Evolutionary conservation across 805 yeast species (phyloP).

Genomic region (Starmerella stellata): DNA sequence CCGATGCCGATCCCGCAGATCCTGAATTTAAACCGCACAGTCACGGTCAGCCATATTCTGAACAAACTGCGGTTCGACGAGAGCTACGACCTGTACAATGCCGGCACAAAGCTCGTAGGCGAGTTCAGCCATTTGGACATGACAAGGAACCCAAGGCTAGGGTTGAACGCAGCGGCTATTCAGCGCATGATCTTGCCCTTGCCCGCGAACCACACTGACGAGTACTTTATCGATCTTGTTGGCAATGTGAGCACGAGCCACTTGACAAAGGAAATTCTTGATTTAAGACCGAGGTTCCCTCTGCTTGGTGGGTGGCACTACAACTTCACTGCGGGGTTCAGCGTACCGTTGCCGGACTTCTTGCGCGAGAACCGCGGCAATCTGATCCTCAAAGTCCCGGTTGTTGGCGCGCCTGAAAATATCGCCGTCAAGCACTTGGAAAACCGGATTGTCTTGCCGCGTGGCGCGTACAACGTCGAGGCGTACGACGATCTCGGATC

Average conservation of each 20-base stretch:
- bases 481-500: constrained; percentile 34
- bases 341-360: constrained; percentile 36
- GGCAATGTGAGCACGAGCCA: constrained; percentile 76
- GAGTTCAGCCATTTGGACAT: constrained; percentile 63
- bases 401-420: constrained; percentile 54
- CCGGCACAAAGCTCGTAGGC: constrained; percentile 45
- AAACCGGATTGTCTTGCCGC: constrained; percentile 61
- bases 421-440: constrained; percentile 40
- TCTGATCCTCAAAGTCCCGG: constrained; percentile 43
- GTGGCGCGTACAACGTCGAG: constrained; percentile 48
- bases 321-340: constrained; percentile 94
- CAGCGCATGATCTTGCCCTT: constrained; percentile 42
- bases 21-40: constrained; percentile 43
- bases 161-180: constrained; percentile 40
- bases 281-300: constrained; percentile 79
- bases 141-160: constrained; percentile 34
- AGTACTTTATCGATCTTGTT: constrained; percentile 71
- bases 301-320: constrained; percentile 90
- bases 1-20: constrained; percentile 48
- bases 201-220: constrained; percentile 36
- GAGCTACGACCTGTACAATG: constrained; percentile 60
- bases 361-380: constrained; percentile 32
- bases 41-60: constrained; percentile 84
- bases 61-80: constrained; percentile 60
- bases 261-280: constrained; percentile 25